These are phyloP conservation scores for Helianthus annuus DNA, from an alignment of 129 eudicot genomes.

Conservation along the genomic window DNA sequence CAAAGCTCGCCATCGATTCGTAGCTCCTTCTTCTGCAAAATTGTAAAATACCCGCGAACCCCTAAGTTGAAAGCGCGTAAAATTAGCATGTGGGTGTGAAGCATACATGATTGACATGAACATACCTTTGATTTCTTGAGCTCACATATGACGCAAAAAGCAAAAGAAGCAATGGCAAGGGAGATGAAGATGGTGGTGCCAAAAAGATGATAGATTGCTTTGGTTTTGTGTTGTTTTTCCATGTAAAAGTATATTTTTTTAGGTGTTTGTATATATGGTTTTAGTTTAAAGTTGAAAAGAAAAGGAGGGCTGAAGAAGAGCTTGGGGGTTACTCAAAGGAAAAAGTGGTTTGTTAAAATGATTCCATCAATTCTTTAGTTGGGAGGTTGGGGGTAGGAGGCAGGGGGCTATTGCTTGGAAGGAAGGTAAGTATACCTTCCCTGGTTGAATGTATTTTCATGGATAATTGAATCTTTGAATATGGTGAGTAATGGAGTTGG, in stretches of 20 bases:
- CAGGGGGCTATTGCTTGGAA: constrained; percentile 26
- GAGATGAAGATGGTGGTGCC: constrained; percentile 27
- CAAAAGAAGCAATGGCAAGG: constrained; percentile 56
- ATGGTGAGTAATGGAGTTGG: constrained; percentile 2
- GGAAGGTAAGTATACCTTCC: constrained; percentile 39
- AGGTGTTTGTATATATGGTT: constrained; percentile 4
- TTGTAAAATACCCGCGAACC: constrained; percentile 7
- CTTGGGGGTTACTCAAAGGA: constrained; percentile 49
- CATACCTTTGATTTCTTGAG: constrained; percentile 66
- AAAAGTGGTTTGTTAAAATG: constrained; percentile 37
- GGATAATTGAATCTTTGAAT: constrained; percentile 23
- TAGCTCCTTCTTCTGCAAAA: constrained; percentile 56
- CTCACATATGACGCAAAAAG: constrained; percentile 68
- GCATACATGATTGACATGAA: neutral
- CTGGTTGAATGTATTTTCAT: constrained; percentile 26
- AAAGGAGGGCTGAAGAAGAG: constrained; percentile 10
- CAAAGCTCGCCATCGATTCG: constrained; percentile 67
- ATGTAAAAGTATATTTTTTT: constrained; percentile 24
- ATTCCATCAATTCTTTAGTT: constrained; percentile 29
- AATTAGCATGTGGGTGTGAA: neutral
- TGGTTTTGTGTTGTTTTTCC: constrained; percentile 47
- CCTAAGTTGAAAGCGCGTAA: constrained; percentile 7
- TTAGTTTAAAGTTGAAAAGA: neutral
- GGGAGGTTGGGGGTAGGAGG: constrained; percentile 25
- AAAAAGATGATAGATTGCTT: constrained; percentile 19